phyloP scores from a whole-genome alignment of 2,329 filamentous ascomycete genomes.

The Botrytis byssoidea region DNA sequence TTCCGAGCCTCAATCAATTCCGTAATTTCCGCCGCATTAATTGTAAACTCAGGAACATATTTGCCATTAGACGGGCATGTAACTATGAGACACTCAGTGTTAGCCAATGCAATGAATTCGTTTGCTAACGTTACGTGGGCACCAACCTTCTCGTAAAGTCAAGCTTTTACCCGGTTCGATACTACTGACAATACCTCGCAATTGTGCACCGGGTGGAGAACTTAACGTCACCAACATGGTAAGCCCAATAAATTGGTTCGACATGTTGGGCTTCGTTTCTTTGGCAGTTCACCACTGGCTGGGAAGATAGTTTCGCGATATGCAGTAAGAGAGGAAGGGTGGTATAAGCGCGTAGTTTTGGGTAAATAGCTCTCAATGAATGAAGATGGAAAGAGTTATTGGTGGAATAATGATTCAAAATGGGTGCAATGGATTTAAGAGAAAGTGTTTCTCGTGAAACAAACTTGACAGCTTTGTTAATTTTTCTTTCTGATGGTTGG shows the following conservation, averaged over 20 bases:
- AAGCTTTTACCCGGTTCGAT: slow-evolving; percentile 39
- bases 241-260: slow-evolving; percentile 40
- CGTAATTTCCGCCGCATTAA: slow-evolving; percentile 38
- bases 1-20: slow-evolving; percentile 37
- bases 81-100: slow-evolving; percentile 28
- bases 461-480: slow-evolving; percentile 10
- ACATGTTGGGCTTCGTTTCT: slow-evolving; percentile 31
- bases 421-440: neutral
- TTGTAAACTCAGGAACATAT: slow-evolving; percentile 37
- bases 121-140: slow-evolving; percentile 6
- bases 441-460: neutral
- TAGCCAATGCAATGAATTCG: slow-evolving; percentile 8
- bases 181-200: slow-evolving; percentile 38
- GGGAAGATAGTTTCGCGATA: slow-evolving; percentile 7
- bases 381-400: neutral
- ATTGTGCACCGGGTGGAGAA: slow-evolving; percentile 38
- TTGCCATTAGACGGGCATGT: slow-evolving; percentile 37
- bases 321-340: slow-evolving; percentile 15
- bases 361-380: neutral
- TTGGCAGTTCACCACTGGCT: slow-evolving; percentile 23
- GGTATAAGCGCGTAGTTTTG: slow-evolving; percentile 3
- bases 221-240: slow-evolving; percentile 41
- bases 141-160: slow-evolving; percentile 39
- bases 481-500: slow-evolving; percentile 15
- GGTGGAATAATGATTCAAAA: neutral